Evolutionary conservation across 2,329 filamentous ascomycete genomes (phyloP).

Genomic region (Aspergillus novoparasiticus): DNA sequence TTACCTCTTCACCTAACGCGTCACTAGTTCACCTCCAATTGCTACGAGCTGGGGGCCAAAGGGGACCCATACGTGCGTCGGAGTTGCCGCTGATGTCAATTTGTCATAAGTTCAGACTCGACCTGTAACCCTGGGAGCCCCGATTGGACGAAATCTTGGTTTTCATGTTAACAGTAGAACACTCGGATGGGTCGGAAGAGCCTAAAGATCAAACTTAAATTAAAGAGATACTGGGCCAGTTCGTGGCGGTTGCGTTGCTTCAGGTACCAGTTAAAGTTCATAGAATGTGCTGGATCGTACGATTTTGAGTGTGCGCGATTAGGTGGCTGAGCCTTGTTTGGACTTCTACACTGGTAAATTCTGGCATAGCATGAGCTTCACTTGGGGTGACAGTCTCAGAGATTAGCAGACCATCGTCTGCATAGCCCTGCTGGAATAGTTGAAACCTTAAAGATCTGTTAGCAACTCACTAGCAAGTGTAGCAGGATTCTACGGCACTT

Average conservation of each 20-base stretch:
- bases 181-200: neutral
- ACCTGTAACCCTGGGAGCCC: neutral
- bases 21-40: neutral
- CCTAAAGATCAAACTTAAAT: neutral
- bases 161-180: neutral
- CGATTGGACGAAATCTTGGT: neutral
- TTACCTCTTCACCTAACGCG: neutral
- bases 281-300: neutral
- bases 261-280: constrained; percentile 1
- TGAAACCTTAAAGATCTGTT: neutral
- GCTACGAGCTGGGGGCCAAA: neutral
- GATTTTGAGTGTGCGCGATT: neutral
- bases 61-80: neutral
- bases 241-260: neutral
- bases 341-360: neutral
- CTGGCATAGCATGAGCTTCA: neutral
- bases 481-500: neutral
- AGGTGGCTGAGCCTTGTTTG: neutral
- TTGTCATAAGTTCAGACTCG: neutral
- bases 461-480: neutral
- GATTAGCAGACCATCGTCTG: neutral
- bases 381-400: neutral
- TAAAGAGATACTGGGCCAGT: neutral
- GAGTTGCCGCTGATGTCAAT: neutral
- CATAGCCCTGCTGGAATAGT: neutral